These are phyloP conservation scores for Pelargonium cotyledonis DNA, from an alignment of 441 rosid genomes.

Conservation along the genomic window DNA sequence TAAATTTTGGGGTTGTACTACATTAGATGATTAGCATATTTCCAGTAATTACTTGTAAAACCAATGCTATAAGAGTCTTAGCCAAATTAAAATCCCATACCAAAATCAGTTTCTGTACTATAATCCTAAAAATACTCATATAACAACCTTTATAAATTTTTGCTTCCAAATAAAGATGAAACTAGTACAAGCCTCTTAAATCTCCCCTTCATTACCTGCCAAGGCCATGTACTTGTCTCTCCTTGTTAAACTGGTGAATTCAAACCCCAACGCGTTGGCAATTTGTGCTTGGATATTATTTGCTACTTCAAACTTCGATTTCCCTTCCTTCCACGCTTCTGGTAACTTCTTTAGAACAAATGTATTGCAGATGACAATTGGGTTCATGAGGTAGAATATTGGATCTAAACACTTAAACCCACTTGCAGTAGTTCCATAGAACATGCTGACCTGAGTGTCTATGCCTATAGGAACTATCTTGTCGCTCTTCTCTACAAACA, in stretches of 20 bases:
- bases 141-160: background rate
- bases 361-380: constrained; percentile 28
- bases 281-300: constrained; percentile 48
- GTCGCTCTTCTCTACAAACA: constrained; percentile 54
- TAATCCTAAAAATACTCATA: background rate
- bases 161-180: background rate
- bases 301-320: constrained; percentile 44
- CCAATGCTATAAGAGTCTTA: too few relatives aligned
- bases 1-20: too few relatives aligned
- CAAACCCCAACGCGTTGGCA: constrained; percentile 48
- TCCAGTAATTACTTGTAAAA: background rate
- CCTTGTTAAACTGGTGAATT: constrained; percentile 57
- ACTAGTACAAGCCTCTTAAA: constrained; percentile 4
- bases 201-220: constrained; percentile 56
- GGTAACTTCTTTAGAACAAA: constrained; percentile 39
- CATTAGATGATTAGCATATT: too few relatives aligned
- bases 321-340: constrained; percentile 27
- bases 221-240: constrained; percentile 56
- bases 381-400: constrained; percentile 44
- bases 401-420: constrained; percentile 61
- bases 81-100: background rate
- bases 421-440: constrained; percentile 66
- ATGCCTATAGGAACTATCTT: constrained; percentile 59
- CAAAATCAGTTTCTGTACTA: too few relatives aligned
- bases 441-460: constrained; percentile 41